Conservation (phyloP, 2,329 filamentous ascomycete genomes). For the Scortechinia acanthostroma region DNA sequence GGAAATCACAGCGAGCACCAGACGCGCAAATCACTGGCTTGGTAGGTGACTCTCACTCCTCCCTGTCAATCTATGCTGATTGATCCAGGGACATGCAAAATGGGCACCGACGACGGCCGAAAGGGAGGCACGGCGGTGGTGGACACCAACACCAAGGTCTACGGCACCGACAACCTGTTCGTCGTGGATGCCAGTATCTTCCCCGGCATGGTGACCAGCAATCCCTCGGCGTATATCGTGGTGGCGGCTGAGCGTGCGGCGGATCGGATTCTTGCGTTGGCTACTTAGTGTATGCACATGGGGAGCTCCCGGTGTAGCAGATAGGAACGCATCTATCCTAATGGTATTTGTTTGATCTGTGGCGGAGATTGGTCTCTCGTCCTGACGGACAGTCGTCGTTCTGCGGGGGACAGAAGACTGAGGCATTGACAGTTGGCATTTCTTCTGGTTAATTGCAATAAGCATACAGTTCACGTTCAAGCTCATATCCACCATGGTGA, state of each 20-base stretch:
- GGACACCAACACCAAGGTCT: neutral
- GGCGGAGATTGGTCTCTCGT: no score
- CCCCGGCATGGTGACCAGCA: slow-evolving; percentile 63
- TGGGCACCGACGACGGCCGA: neutral
- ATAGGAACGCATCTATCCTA: no score
- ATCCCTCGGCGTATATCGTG: slow-evolving; percentile 60
- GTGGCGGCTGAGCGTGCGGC: slow-evolving; percentile 57
- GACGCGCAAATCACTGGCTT: slow-evolving; percentile 42
- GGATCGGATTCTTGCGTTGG: slow-evolving; percentile 38
- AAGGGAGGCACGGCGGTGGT: neutral
- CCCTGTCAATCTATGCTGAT: slow-evolving; percentile 63
- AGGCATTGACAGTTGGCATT: no score
- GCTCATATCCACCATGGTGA: no score
- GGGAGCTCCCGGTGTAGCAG: no score
- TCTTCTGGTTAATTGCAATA: no score
- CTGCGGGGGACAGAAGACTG: no score
- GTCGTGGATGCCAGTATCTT: slow-evolving; percentile 63
- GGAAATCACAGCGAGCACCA: slow-evolving; percentile 27
- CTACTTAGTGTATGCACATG: no score
- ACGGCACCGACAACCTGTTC: slow-evolving; percentile 1
- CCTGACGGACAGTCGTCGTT: no score
- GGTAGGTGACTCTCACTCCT: slow-evolving; percentile 45
- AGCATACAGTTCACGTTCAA: no score
- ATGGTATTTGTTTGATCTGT: no score
- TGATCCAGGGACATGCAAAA: neutral